Evolutionary conservation across 1,284 basidiomycete species (phyloP).

Genomic region (Apiotrichum sp.): DNA sequence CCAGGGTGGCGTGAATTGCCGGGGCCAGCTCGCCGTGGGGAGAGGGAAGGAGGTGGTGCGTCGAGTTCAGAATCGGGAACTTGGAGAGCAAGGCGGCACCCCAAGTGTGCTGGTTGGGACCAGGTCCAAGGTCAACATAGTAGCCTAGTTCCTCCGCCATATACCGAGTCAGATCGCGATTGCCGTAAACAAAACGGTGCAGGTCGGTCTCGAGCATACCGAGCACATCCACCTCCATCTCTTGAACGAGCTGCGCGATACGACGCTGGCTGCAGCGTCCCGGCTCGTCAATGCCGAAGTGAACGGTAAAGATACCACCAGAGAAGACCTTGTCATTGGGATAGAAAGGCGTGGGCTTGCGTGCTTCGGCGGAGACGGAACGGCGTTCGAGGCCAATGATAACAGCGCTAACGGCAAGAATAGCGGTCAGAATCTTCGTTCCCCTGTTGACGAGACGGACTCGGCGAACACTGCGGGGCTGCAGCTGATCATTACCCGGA

Average conservation of each 20-base stretch:
- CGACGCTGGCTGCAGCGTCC: slow-evolving; percentile 76
- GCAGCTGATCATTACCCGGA: slow-evolving; percentile 15
- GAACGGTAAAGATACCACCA: slow-evolving; percentile 89
- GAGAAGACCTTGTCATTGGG: slow-evolving; percentile 62
- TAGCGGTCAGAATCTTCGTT: slow-evolving; percentile 39
- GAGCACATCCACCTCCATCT: slow-evolving; percentile 69
- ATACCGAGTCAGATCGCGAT: slow-evolving; percentile 77
- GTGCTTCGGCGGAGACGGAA: neutral
- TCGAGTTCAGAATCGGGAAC: slow-evolving; percentile 86
- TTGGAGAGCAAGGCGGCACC: slow-evolving; percentile 77
- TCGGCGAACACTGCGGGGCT: slow-evolving; percentile 14
- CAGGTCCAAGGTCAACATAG: slow-evolving; percentile 65
- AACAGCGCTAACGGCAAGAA: slow-evolving; percentile 18
- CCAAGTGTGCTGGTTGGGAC: slow-evolving; percentile 88
- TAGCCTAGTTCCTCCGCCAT: slow-evolving; percentile 75
- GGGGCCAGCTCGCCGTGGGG: slow-evolving; percentile 81
- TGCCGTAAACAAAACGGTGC: slow-evolving; percentile 79
- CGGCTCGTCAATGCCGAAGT: slow-evolving; percentile 78
- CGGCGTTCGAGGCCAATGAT: neutral
- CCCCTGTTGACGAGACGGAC: slow-evolving; percentile 16
- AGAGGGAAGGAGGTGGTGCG: slow-evolving; percentile 83
- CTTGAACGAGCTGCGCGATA: slow-evolving; percentile 67
- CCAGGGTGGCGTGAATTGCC: slow-evolving; percentile 80
- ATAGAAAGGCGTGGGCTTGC: slow-evolving; percentile 54
- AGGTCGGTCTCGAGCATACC: slow-evolving; percentile 80